A percentile compares a stretch with the other conserved stretches of the same genome.
Evolutionary conservation across 2,329 filamentous ascomycete species (phyloP).

Genomic region (Microsporum ferrugineum): DNA sequence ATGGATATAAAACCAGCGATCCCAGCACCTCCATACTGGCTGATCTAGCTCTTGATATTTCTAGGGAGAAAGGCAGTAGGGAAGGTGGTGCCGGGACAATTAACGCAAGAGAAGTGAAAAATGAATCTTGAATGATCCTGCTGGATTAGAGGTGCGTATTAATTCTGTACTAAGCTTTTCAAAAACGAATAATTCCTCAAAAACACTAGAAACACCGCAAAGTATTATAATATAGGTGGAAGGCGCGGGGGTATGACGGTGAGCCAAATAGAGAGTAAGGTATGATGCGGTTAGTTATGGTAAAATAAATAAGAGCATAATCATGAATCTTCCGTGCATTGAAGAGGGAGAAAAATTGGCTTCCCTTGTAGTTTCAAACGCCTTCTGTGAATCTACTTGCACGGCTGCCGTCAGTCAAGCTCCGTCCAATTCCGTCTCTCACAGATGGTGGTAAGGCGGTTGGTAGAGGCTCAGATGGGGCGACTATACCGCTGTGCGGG

Average conservation of each 20-base stretch:
- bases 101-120: not conserved
- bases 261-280: not conserved
- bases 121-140: not conserved
- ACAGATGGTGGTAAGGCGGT: conserved; percentile 21
- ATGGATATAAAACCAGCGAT: no score
- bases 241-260: not conserved
- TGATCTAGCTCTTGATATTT: no score
- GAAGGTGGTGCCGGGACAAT: no score
- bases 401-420: conserved; percentile 35
- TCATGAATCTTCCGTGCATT: not conserved
- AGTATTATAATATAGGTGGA: not conserved
- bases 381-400: conserved; percentile 35
- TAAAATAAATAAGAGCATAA: not conserved
- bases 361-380: conserved; percentile 15
- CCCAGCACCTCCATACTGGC: no score
- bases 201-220: not conserved
- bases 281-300: not conserved
- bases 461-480: conserved; percentile 18
- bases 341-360: not conserved
- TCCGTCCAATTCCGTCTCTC: conserved; percentile 34
- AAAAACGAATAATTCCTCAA: not conserved
- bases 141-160: not conserved
- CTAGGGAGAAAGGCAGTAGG: no score
- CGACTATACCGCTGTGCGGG: conserved; percentile 10
- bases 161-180: conserved; percentile 4